Base-by-base conservation (phyloP, 306 rosid genomes). In the Quercus glauca region DNA sequence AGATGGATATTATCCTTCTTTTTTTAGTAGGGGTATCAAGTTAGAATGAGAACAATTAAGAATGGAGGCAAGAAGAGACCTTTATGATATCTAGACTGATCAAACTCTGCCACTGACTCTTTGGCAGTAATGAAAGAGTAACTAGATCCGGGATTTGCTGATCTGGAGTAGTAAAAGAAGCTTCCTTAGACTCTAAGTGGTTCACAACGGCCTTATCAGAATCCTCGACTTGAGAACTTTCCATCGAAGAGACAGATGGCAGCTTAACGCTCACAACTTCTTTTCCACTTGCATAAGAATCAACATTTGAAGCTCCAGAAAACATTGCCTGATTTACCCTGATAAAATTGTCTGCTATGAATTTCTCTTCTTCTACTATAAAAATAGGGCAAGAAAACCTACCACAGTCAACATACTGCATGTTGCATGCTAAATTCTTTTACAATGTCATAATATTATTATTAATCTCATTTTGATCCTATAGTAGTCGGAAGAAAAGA, bases 91-190 rank as follows among this genome's bases (percentile, higher is more conserved):
- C 99, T 51, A 95, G 89, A 85, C 89, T 90, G 84, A 95, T 90
- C 85, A 95, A 86, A 89, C 97, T 90, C 83, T 91, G 98, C 99
- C 99, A 93, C 86, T 90, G 99, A 80, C 97, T 91, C 89, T 85
- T 95, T 13, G 99, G 99, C 79, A 93, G 85, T 78, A 93, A 73
- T 21, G 98, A 93, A 53, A 95, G 94, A 52, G 98, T 95, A 69
- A 95, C 91, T 35, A 95, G 85, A 74, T 89, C 92, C 1, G 96
- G 98, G 49, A 95, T 95, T 87, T 92, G 99, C 83, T 86, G 86
- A 67, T 84, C 88, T 71, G 70, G 86, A 65, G 51, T 56, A 25
- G 63, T 64, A 76, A 86, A 86, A 69, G 74, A 70, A 72, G 83
- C 33, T 57, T 69, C 86, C 75, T 85, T 83, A 13, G 88, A 78